These are phyloP conservation scores for Ceraceosorus guamensis DNA, from an alignment of 1,284 basidiomycete genomes.

Conservation along the genomic window DNA sequence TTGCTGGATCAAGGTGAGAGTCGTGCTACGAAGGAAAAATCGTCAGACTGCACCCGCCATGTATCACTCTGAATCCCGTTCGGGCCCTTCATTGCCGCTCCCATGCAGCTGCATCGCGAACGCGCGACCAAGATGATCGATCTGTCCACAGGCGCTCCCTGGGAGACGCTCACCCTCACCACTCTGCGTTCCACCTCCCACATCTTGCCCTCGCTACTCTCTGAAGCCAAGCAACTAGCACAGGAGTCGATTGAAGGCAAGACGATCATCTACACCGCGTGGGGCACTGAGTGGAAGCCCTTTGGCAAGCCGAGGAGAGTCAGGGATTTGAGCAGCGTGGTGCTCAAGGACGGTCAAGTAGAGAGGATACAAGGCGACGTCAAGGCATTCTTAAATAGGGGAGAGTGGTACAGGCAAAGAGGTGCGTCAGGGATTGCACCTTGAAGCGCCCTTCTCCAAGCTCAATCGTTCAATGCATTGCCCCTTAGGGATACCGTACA, in stretches of 20 bases:
- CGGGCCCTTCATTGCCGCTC: too few species aligned
- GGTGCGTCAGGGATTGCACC: too few species aligned
- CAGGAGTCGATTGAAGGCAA: constrained; percentile 82
- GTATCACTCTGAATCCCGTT: too few species aligned
- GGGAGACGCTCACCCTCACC: constrained; percentile 94
- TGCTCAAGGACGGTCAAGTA: constrained; percentile 70
- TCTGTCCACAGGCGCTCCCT: constrained; percentile 81
- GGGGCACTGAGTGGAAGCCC: constrained; percentile 91
- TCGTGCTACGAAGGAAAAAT: too few species aligned
- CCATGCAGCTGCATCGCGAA: constrained; percentile 67
- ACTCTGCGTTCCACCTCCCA: constrained; percentile 76
- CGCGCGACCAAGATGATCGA: constrained; percentile 70
- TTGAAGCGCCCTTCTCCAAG: too few species aligned
- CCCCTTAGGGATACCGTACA: constrained; percentile 82
- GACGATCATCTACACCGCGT: constrained; percentile 90
- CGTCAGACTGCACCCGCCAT: too few species aligned
- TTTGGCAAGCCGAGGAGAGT: constrained; percentile 88
- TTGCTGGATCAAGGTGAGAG: constrained; percentile 83
- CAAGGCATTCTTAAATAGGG: constrained; percentile 70
- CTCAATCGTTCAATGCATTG: constrained; percentile 51
- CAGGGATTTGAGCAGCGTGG: constrained; percentile 81
- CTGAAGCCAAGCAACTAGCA: constrained; percentile 81
- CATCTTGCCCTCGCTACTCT: constrained; percentile 72
- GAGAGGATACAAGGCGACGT: constrained; percentile 75
- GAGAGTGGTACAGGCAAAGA: constrained; percentile 92